Percentiles rank a stretch among this genome's conserved stretches.
Evolutionary conservation across 2,329 filamentous ascomycete genomes (phyloP).

Genomic region (Fonsecaea pugnacius): DNA sequence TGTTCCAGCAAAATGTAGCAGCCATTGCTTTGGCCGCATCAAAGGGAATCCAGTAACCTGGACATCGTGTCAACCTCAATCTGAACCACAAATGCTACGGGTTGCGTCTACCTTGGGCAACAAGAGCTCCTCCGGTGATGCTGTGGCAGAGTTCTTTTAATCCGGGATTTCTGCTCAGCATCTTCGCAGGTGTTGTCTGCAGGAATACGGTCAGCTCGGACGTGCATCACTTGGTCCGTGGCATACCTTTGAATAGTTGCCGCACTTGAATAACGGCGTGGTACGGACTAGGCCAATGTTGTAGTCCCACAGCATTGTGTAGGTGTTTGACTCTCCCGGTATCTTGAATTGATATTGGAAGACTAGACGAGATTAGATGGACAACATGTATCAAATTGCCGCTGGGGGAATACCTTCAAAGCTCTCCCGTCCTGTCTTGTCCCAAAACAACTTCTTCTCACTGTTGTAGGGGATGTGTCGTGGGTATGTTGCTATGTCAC

Average conservation of each 20-base stretch:
- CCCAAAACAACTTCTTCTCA: slow-evolving; percentile 85
- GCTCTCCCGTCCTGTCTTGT: slow-evolving; percentile 82
- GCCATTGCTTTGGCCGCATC: slow-evolving; percentile 83
- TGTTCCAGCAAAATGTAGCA: slow-evolving; percentile 83
- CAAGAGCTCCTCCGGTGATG: slow-evolving; percentile 89
- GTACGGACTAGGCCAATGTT: slow-evolving; percentile 91
- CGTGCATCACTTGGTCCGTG: neutral
- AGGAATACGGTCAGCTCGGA: slow-evolving; percentile 6
- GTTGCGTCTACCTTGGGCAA: slow-evolving; percentile 73
- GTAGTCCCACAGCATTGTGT: slow-evolving; percentile 95
- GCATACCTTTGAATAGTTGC: slow-evolving; percentile 80
- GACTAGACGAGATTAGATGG: slow-evolving; percentile 55
- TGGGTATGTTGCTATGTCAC: slow-evolving; percentile 62
- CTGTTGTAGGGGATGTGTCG: slow-evolving; percentile 92
- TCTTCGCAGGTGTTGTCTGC: slow-evolving; percentile 86
- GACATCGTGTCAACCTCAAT: slow-evolving; percentile 20
- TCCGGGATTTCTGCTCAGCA: slow-evolving; percentile 76
- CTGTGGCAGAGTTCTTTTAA: slow-evolving; percentile 89
- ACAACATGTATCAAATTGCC: slow-evolving; percentile 8
- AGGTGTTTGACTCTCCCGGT: slow-evolving; percentile 68
- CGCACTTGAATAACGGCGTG: slow-evolving; percentile 92
- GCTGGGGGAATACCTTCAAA: slow-evolving; percentile 74
- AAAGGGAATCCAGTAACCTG: slow-evolving; percentile 97
- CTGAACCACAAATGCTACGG: slow-evolving; percentile 8
- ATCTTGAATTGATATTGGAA: slow-evolving; percentile 82